Evolutionary conservation across 31 red algal species (phyloP).

Genomic region (Odonthalia washingtoniensis): DNA sequence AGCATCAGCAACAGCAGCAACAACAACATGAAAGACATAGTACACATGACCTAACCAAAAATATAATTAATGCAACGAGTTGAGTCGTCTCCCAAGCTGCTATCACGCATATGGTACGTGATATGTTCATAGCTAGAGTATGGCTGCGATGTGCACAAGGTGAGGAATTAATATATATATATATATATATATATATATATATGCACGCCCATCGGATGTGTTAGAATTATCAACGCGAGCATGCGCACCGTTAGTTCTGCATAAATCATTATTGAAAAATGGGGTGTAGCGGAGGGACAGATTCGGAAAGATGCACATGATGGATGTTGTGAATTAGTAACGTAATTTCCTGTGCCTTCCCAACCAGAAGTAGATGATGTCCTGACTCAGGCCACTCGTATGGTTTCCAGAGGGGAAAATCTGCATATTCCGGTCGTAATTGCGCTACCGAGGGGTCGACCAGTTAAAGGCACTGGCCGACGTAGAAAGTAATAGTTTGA

Average conservation of each 20-base stretch:
- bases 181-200: slow-evolving; percentile 64
- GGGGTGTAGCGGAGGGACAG: slow-evolving; percentile 52
- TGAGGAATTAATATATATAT: too few species aligned
- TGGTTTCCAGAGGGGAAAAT: too few species aligned
- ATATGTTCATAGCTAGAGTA: too few species aligned
- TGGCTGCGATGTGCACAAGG: too few species aligned
- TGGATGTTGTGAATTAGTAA: slow-evolving; percentile 61
- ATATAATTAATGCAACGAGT: slow-evolving; percentile 49
- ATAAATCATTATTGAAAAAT: slow-evolving; percentile 70
- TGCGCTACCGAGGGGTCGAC: too few species aligned
- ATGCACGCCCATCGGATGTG: slow-evolving; percentile 82
- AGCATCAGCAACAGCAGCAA: too few species aligned
- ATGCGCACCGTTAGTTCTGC: slow-evolving; percentile 78
- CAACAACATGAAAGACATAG: slow-evolving; percentile 65
- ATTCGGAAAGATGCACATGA: slow-evolving; percentile 62
- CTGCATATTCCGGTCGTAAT: too few species aligned
- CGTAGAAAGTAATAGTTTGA: too few species aligned
- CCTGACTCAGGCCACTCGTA: too few species aligned
- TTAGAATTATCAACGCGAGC: slow-evolving; percentile 76
- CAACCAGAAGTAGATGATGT: too few species aligned
- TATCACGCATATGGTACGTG: slow-evolving; percentile 90
- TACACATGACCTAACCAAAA: slow-evolving; percentile 79
- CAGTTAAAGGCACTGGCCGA: too few species aligned
- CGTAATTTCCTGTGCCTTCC: too few species aligned
- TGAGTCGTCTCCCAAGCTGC: slow-evolving; percentile 75